phyloP scores from a whole-genome alignment of 352 stramenopile genomes.

The Globisporangium nagaii region DNA sequence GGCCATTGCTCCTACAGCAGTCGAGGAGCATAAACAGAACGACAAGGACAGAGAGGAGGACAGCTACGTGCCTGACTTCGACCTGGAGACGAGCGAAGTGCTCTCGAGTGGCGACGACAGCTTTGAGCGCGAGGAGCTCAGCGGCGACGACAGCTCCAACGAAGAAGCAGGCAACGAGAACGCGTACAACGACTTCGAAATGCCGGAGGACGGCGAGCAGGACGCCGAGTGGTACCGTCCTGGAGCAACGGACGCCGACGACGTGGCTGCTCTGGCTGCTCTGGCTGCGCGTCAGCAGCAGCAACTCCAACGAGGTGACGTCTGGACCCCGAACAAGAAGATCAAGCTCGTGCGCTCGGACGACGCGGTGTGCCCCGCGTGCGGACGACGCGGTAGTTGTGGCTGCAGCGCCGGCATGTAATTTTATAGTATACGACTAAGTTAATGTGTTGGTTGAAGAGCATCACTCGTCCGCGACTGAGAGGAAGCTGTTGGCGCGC shows the following conservation, averaged over 20 bases:
- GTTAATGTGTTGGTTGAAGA: background rate
- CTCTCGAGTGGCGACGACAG: slow-evolving; percentile 32
- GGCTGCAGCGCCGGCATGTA: background rate
- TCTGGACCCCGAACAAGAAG: slow-evolving; percentile 40
- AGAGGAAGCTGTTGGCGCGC: slow-evolving; percentile 10
- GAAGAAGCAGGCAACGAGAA: slow-evolving; percentile 1
- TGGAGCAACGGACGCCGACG: too few species aligned
- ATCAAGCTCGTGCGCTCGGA: slow-evolving; percentile 22
- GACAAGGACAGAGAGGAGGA: too few species aligned
- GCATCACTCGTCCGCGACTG: background rate
- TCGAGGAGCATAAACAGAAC: background rate
- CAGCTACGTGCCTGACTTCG: slow-evolving; percentile 5
- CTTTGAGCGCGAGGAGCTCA: slow-evolving; percentile 74
- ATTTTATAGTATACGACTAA: slow-evolving; percentile 3
- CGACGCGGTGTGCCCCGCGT: too few species aligned
- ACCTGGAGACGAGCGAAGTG: slow-evolving; percentile 8
- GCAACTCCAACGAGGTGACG: background rate
- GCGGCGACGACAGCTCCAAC: slow-evolving; percentile 14
- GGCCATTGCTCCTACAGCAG: background rate
- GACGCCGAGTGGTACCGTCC: background rate
- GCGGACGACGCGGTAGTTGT: background rate
- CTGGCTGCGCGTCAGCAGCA: background rate
- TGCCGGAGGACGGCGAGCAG: background rate
- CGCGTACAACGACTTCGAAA: background rate
- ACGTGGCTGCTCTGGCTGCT: background rate